Evolutionary conservation across 257 asterid species (phyloP).

Genomic region (Nicotiana attenuata): DNA sequence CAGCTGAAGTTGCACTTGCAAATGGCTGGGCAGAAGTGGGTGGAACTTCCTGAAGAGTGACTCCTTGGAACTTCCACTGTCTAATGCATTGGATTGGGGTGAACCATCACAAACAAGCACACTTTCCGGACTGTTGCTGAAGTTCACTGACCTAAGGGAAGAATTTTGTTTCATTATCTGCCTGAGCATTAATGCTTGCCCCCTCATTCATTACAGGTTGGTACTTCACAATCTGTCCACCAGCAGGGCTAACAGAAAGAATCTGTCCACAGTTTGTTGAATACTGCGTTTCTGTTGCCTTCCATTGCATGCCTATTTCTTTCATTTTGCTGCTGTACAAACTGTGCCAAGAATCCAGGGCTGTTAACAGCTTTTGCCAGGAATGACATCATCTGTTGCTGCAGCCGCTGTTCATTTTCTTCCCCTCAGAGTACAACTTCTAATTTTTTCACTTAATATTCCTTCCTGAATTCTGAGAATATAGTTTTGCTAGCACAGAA

Average conservation of each 20-base stretch:
- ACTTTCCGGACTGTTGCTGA: conserved; percentile 35
- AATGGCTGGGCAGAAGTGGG: conserved; percentile 28
- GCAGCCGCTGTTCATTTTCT: conserved; percentile 59
- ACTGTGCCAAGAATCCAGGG: conserved; percentile 78
- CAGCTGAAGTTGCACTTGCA: conserved; percentile 22
- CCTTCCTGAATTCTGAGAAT: neutral
- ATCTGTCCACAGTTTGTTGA: conserved; percentile 30
- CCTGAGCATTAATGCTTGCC: conserved; percentile 33
- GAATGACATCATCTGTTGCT: conserved; percentile 91
- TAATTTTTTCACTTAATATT: no score
- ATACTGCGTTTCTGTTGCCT: conserved; percentile 71
- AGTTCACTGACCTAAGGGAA: conserved; percentile 34
- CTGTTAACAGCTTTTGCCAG: conserved; percentile 86
- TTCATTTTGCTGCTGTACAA: conserved; percentile 74
- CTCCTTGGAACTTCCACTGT: conserved; percentile 28
- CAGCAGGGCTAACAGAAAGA: conserved; percentile 31
- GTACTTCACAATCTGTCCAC: conserved; percentile 73
- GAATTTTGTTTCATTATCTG: no score
- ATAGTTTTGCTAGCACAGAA: neutral
- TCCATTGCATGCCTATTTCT: conserved; percentile 42
- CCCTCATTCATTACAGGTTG: conserved; percentile 70
- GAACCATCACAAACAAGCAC: conserved; percentile 35
- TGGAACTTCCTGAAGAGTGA: conserved; percentile 66
- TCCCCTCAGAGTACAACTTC: no score
- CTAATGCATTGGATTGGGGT: conserved; percentile 27